phyloP scores from a whole-genome alignment of 352 stramenopile genomes.

The Phytophthora tentaculata region DNA sequence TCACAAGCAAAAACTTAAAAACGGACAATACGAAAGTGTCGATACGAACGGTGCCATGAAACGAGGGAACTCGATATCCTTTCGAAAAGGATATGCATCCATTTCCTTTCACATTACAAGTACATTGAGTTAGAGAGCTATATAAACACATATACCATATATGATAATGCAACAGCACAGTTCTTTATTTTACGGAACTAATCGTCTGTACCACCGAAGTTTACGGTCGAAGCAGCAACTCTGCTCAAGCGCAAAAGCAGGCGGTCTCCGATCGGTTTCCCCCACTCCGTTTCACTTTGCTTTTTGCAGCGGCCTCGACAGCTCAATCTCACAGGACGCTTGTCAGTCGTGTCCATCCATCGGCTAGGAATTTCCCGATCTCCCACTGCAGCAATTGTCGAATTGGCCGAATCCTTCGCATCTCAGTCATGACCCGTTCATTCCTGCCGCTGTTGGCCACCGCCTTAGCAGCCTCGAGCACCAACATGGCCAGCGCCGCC shows the following conservation, averaged over 20 bases:
- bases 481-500: slow-evolving; percentile 22
- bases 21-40: neutral
- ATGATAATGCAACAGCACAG: neutral
- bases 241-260: slow-evolving; percentile 10
- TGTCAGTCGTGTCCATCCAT: slow-evolving; percentile 15
- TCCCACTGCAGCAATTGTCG: slow-evolving; percentile 21
- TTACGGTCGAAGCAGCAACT: slow-evolving; percentile 5
- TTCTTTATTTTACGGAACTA: neutral
- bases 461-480: slow-evolving; percentile 3
- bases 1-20: neutral
- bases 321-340: neutral
- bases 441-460: slow-evolving; percentile 23
- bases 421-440: slow-evolving; percentile 14
- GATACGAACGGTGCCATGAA: neutral
- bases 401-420: slow-evolving; percentile 17
- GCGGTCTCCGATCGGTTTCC: neutral
- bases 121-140: no score
- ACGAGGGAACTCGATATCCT: neutral
- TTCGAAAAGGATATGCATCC: neutral
- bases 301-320: slow-evolving; percentile 20
- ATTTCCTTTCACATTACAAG: no score
- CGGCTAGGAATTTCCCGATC: neutral
- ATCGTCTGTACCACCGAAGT: slow-evolving; percentile 16
- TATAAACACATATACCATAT: neutral
- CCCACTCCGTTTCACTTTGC: slow-evolving; percentile 30